phyloP scores from a whole-genome alignment of 2,329 filamentous ascomycete species.

The Teratosphaeria zuluensis region DNA sequence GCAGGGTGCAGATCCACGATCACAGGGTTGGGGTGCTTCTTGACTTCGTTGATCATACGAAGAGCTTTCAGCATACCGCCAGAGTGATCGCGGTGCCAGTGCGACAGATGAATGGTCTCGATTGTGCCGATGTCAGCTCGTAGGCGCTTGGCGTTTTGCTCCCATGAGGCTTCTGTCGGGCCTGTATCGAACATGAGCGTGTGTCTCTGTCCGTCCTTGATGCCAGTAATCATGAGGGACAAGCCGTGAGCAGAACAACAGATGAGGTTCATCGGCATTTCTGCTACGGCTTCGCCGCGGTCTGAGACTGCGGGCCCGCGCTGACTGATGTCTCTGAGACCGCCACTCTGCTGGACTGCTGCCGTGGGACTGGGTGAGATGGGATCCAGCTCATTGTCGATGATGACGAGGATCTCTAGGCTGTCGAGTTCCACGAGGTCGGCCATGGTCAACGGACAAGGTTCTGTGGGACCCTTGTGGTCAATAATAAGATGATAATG shows the following conservation, averaged over 20 bases:
- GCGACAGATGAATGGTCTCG: slow-evolving; percentile 16
- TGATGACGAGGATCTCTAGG: slow-evolving; percentile 16
- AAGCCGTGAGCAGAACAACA: slow-evolving; percentile 21
- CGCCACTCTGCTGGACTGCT: slow-evolving; percentile 12
- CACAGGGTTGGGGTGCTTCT: slow-evolving; percentile 2
- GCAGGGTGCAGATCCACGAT: slow-evolving; percentile 18
- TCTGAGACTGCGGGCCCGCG: slow-evolving; percentile 3
- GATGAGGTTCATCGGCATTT: slow-evolving; percentile 19
- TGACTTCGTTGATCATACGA: slow-evolving; percentile 13
- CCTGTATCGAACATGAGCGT: slow-evolving; percentile 22
- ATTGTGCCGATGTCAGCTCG: slow-evolving; percentile 12
- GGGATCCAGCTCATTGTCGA: slow-evolving; percentile 22
- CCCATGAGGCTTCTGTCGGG: slow-evolving; percentile 16
- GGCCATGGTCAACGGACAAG: slow-evolving; percentile 1
- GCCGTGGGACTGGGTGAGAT: slow-evolving; percentile 15
- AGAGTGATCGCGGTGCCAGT: slow-evolving; percentile 22
- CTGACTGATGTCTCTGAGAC: slow-evolving; percentile 14
- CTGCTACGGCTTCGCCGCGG: slow-evolving; percentile 8
- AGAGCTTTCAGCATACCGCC: slow-evolving; percentile 18
- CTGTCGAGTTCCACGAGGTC: slow-evolving; percentile 18
- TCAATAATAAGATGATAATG: not conserved
- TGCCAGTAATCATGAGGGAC: slow-evolving; percentile 19
- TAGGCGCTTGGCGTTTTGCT: slow-evolving; percentile 16
- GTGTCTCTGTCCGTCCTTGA: slow-evolving; percentile 8
- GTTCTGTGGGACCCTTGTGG: not conserved